These are phyloP conservation scores for Zizania palustris DNA, from an alignment of 202 grass and related monocot species.

Conservation along the genomic window DNA sequence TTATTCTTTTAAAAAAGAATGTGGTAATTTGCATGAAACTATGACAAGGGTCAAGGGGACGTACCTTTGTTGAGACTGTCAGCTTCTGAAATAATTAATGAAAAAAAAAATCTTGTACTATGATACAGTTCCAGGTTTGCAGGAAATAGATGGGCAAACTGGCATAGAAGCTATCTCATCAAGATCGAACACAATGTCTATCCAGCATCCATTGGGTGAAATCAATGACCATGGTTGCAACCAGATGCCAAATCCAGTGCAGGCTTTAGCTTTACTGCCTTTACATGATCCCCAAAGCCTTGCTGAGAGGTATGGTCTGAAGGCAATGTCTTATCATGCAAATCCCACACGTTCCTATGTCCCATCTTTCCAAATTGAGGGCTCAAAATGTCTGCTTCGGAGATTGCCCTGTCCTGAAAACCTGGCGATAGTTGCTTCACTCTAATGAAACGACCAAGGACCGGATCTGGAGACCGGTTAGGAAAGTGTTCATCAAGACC, in stretches of 20 bases:
- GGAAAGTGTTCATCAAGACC: constrained; percentile 46
- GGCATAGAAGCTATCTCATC: constrained; percentile 38
- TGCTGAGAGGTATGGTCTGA: constrained; percentile 52
- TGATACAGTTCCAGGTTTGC: constrained; percentile 47
- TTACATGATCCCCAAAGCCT: constrained; percentile 47
- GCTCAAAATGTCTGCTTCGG: constrained; percentile 67
- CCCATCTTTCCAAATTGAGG: constrained; percentile 72
- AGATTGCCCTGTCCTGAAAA: constrained; percentile 58
- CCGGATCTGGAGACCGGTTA: constrained; percentile 35
- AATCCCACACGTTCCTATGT: constrained; percentile 59
- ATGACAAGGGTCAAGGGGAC: not conserved
- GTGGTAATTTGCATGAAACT: constrained; percentile 22
- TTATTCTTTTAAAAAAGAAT: constrained; percentile 21
- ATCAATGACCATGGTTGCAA: constrained; percentile 52
- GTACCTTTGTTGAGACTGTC: constrained; percentile 54
- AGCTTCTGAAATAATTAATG: constrained; percentile 56
- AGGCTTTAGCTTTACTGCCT: constrained; percentile 65
- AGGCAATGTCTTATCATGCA: constrained; percentile 51
- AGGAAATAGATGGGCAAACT: constrained; percentile 30
- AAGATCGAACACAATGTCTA: constrained; percentile 32
- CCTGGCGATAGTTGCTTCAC: constrained; percentile 50
- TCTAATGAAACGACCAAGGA: constrained; percentile 47
- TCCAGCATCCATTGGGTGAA: constrained; percentile 20
- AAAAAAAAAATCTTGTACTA: constrained; percentile 42
- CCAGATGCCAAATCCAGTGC: constrained; percentile 64